phyloP scores from a whole-genome alignment of 2,329 filamentous ascomycete genomes.

The Fusarium multiceps region DNA sequence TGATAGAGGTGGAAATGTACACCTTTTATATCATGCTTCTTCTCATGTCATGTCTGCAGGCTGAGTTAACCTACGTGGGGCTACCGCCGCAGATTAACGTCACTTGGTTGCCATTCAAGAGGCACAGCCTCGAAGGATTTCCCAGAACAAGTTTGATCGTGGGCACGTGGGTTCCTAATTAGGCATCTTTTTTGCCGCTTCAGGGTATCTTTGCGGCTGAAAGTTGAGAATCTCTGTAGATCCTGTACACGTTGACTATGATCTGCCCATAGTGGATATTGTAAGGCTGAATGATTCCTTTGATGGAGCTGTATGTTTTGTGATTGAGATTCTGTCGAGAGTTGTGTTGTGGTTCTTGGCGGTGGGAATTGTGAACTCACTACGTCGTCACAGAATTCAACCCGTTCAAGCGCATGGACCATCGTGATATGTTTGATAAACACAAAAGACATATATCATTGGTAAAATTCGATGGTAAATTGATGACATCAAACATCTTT shows the following conservation, averaged over 20 bases:
- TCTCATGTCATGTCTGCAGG: not conserved
- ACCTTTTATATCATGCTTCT: not conserved
- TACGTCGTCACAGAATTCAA: not conserved
- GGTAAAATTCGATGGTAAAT: not conserved
- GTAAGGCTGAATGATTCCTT: not conserved
- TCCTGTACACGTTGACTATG: not conserved
- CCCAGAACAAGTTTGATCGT: not conserved
- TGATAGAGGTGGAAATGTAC: not conserved
- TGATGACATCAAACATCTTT: not conserved
- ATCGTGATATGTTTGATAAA: not conserved
- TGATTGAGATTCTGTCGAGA: not conserved
- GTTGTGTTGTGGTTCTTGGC: not conserved
- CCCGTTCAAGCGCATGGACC: rapidly evolving
- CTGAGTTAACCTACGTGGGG: not conserved
- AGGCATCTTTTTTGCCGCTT: not conserved
- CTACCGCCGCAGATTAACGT: not conserved
- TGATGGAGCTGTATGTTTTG: not conserved
- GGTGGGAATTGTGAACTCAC: not conserved
- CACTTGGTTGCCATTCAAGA: not conserved
- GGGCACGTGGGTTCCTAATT: not conserved
- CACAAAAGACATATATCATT: not conserved
- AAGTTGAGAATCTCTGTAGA: not conserved
- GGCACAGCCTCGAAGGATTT: slow-evolving; percentile 18
- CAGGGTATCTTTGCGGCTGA: not conserved
- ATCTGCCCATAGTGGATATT: not conserved